A percentile compares a stretch with the other conserved stretches of the same genome.
Conservation (phyloP, 2,329 filamentous ascomycete genomes). For the Stagonosporopsis cucurbitacearum region DNA sequence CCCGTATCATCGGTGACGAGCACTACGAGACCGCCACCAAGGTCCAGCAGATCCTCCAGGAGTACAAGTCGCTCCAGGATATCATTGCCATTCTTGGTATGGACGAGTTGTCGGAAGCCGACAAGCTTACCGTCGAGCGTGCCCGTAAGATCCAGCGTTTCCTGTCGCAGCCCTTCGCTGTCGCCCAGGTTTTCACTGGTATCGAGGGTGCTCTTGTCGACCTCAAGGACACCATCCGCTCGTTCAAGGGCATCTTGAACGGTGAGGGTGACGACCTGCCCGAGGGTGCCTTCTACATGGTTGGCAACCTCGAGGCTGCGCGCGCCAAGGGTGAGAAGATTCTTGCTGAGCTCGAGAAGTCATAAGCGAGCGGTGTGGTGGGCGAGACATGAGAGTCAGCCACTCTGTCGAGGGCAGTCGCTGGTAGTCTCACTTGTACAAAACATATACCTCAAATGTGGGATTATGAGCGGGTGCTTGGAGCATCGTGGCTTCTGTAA, state of each 20-base stretch:
- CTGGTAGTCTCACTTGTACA: slow-evolving; percentile 48
- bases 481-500: slow-evolving; percentile 49
- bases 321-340: slow-evolving; percentile 99
- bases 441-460: slow-evolving; percentile 47
- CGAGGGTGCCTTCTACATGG: slow-evolving; percentile 97
- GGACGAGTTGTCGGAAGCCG: slow-evolving; percentile 98
- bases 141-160: slow-evolving; percentile 99
- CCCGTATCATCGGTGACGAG: slow-evolving; percentile 96
- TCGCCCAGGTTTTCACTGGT: slow-evolving; percentile 82
- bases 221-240: slow-evolving; percentile 96
- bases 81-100: slow-evolving; percentile 99
- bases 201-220: slow-evolving; percentile 98
- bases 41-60: slow-evolving; percentile 99
- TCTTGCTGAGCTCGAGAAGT: slow-evolving; percentile 83
- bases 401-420: slow-evolving; percentile 42
- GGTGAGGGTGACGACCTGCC: slow-evolving; percentile 96
- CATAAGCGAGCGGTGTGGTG: slow-evolving; percentile 43
- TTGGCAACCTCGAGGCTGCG: slow-evolving; percentile 92
- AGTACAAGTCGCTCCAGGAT: slow-evolving; percentile 99
- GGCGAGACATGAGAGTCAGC: slow-evolving; percentile 44
- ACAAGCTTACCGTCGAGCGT: slow-evolving; percentile 99
- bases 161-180: slow-evolving; percentile 98
- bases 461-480: slow-evolving; percentile 43
- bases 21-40: slow-evolving; percentile 95
- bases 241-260: slow-evolving; percentile 95